Percentiles rank a stretch among this genome's conserved stretches.
Evolutionary conservation across 2,329 filamentous ascomycete genomes (phyloP).

Genomic region (Pseudocercospora vitis): DNA sequence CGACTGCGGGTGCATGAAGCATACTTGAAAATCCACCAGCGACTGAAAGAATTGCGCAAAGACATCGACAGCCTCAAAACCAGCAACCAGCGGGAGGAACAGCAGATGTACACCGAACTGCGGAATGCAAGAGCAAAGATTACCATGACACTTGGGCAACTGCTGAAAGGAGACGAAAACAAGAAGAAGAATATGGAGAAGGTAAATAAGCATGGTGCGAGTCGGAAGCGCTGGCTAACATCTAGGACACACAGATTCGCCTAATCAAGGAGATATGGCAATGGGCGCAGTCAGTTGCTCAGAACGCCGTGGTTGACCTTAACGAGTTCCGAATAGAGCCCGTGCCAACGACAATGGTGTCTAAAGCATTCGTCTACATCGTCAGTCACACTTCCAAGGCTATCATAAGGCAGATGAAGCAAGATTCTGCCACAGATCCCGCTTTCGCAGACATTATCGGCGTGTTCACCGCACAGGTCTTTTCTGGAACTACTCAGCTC

Average conservation of each 20-base stretch:
- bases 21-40: constrained; percentile 33
- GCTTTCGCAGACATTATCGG: constrained; percentile 70
- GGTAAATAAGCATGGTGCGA: constrained; percentile 5
- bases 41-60: constrained; percentile 62
- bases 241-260: constrained; percentile 1
- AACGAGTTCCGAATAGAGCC: constrained; percentile 13
- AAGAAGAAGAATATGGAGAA: constrained; percentile 11
- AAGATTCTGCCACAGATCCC: constrained; percentile 42
- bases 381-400: constrained; percentile 75
- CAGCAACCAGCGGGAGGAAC: not conserved
- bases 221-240: not conserved
- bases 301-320: constrained; percentile 11
- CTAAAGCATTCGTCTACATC: constrained; percentile 53
- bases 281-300: constrained; percentile 11
- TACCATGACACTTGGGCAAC: constrained; percentile 57
- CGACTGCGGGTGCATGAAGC: constrained; percentile 16
- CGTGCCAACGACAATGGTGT: constrained; percentile 7
- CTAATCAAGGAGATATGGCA: constrained; percentile 15
- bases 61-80: constrained; percentile 55
- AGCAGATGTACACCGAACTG: constrained; percentile 47
- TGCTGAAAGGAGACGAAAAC: constrained; percentile 47
- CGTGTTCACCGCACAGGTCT: constrained; percentile 72
- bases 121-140: constrained; percentile 55
- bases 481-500: constrained; percentile 59
- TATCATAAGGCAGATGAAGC: constrained; percentile 62